These are phyloP conservation scores for Curvularia lunata DNA, from an alignment of 2,329 filamentous ascomycete genomes.

Conservation along the genomic window DNA sequence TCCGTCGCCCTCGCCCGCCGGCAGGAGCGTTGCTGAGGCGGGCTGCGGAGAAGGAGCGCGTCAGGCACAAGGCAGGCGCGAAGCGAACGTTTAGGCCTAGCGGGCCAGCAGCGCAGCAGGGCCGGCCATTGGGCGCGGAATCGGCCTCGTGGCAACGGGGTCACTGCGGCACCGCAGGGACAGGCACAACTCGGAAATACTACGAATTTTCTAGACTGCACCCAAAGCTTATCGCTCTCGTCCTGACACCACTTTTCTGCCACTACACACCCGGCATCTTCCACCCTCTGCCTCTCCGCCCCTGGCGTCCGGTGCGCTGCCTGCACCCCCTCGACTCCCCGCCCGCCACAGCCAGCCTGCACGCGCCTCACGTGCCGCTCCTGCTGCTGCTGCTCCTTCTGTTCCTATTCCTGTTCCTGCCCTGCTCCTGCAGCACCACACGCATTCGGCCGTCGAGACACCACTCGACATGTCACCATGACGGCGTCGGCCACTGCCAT, in stretches of 20 bases:
- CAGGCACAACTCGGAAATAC: conserved; percentile 8
- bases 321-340: background rate
- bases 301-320: no score
- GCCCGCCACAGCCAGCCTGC: background rate
- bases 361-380: background rate
- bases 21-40: conserved; percentile 6
- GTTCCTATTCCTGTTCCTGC: no score
- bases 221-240: conserved; percentile 12
- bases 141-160: conserved; percentile 24
- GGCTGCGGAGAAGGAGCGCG: conserved; percentile 10
- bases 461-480: background rate
- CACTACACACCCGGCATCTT: background rate
- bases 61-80: conserved; percentile 21
- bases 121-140: conserved; percentile 19
- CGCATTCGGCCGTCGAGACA: no score
- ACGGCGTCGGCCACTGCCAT: background rate
- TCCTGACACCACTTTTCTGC: conserved; percentile 9
- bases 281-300: background rate
- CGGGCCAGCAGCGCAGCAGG: conserved; percentile 1
- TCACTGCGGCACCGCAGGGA: conserved; percentile 13
- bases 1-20: background rate
- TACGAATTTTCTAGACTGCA: conserved; percentile 21
- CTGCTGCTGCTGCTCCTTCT: background rate
- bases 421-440: background rate
- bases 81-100: conserved; percentile 22